These are phyloP conservation scores for Chrysanthemum seticuspe DNA, from an alignment of 129 eudicot genomes.

Conservation along the genomic window DNA sequence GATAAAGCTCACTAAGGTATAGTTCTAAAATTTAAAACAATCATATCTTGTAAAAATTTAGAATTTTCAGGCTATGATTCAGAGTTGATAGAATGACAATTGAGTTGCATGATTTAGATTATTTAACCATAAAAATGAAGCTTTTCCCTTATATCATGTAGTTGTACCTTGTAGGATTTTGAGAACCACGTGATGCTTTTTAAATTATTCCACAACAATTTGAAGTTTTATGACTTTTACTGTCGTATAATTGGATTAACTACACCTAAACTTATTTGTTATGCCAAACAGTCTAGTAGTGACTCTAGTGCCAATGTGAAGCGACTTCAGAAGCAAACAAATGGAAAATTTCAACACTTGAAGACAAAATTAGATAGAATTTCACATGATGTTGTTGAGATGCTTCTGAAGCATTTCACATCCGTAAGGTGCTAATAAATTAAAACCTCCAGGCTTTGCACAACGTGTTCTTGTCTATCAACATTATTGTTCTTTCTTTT, in stretches of 20 bases:
- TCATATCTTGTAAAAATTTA: neutral
- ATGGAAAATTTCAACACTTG: conserved; percentile 58
- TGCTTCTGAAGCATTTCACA: conserved; percentile 73
- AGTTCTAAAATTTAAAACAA: neutral
- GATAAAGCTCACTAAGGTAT: conserved; percentile 74
- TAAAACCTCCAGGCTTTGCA: conserved; percentile 1
- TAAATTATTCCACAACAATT: neutral
- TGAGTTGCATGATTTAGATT: neutral
- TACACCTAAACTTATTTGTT: neutral
- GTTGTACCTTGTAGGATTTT: neutral
- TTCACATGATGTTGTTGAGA: conserved; percentile 62
- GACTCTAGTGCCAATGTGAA: conserved; percentile 85
- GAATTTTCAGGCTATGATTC: neutral
- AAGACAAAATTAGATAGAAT: conserved; percentile 55
- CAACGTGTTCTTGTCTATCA: neutral
- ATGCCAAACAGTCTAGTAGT: conserved; percentile 61
- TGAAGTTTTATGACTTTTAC: neutral
- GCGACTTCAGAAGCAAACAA: conserved; percentile 74
- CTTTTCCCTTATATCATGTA: neutral
- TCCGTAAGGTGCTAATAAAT: conserved; percentile 46
- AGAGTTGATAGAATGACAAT: neutral
- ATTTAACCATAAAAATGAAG: neutral
- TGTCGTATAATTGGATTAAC: neutral
- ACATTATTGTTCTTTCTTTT: neutral
- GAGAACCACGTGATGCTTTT: neutral